phyloP scores from a whole-genome alignment of 768 basidiomycete genomes.

The Amanita polypyramis region DNA sequence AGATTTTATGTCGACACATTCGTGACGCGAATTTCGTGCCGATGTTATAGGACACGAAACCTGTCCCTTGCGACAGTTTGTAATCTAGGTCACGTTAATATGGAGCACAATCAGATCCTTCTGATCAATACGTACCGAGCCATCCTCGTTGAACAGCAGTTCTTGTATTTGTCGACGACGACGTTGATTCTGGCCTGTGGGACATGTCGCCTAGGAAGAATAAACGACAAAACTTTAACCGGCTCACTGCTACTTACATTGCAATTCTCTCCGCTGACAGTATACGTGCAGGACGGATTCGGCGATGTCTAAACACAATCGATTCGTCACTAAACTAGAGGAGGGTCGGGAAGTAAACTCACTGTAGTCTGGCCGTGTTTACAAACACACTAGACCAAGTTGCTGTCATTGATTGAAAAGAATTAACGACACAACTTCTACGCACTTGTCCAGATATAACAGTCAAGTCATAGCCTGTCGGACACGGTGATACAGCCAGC shows the following conservation, averaged over 20 bases:
- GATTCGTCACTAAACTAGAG: neutral
- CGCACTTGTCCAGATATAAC: neutral
- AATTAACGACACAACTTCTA: too few species aligned
- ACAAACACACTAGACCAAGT: neutral
- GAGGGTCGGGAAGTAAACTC: neutral
- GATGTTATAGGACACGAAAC: constrained; percentile 10
- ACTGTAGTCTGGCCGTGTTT: neutral
- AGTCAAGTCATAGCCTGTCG: neutral
- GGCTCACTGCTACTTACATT: neutral
- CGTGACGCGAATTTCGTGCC: constrained; percentile 2
- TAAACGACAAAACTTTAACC: neutral
- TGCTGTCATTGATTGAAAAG: neutral
- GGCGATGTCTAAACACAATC: too few species aligned
- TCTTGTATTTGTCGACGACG: neutral
- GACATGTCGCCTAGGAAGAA: neutral
- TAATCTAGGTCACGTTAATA: neutral
- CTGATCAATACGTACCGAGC: neutral
- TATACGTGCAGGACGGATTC: neutral
- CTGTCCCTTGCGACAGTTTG: constrained; percentile 3
- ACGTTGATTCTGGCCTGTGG: neutral
- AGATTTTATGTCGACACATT: constrained; percentile 10
- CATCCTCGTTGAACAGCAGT: neutral
- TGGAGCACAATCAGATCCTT: neutral
- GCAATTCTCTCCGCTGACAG: neutral
- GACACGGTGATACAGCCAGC: neutral